phyloP scores from a whole-genome alignment of 805 yeast genomes.

The Limtongia smithiae region DNA sequence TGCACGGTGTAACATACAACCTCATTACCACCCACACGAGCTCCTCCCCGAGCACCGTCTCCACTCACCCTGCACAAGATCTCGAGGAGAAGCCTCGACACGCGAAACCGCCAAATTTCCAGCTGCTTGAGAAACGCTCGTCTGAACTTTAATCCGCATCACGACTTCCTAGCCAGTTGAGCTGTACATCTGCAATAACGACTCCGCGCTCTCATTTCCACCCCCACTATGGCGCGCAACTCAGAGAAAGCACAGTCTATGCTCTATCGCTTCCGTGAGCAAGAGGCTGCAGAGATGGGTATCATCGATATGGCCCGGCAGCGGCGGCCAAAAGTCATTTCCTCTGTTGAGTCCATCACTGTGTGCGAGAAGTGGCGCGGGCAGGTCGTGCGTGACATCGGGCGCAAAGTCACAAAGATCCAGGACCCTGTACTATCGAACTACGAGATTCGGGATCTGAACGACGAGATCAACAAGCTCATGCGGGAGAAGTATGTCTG shows the following conservation, averaged over 20 bases:
- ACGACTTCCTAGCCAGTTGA: no score
- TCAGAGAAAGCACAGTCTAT: slow-evolving; percentile 72
- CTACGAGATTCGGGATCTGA: slow-evolving; percentile 62
- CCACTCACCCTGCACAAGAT: no score
- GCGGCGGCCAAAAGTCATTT: slow-evolving; percentile 59
- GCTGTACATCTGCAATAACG: no score
- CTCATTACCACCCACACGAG: no score
- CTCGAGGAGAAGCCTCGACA: no score
- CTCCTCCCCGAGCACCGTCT: no score
- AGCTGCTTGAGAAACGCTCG: no score
- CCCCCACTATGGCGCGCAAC: slow-evolving; percentile 63
- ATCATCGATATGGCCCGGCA: slow-evolving; percentile 52
- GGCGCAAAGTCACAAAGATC: slow-evolving; percentile 55
- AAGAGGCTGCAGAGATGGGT: slow-evolving; percentile 57
- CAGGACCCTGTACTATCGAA: slow-evolving; percentile 61
- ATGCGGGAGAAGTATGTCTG: slow-evolving; percentile 67
- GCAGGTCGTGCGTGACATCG: slow-evolving; percentile 60
- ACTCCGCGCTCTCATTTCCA: no score
- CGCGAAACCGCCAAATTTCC: no score
- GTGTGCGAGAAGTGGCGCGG: slow-evolving; percentile 72
- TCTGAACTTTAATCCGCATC: no score
- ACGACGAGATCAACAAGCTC: slow-evolving; percentile 67
- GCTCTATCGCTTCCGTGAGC: slow-evolving; percentile 61
- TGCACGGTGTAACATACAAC: no score
- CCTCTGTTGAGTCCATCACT: slow-evolving; percentile 49